phyloP scores from a whole-genome alignment of 2,329 filamentous ascomycete genomes.

The Colletotrichum nymphaeae region DNA sequence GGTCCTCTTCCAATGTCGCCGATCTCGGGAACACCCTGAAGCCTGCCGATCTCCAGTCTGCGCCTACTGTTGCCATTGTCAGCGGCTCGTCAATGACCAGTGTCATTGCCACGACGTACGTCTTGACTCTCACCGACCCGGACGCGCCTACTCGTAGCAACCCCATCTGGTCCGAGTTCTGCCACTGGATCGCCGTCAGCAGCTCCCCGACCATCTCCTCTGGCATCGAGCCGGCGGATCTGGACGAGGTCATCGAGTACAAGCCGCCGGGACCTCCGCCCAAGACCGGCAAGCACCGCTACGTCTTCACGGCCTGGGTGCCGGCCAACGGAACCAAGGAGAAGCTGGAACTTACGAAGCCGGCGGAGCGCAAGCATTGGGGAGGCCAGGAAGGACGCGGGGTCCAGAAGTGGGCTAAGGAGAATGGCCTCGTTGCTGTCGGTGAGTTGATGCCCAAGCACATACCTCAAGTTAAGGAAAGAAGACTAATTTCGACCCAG shows the following conservation, averaged over 20 bases:
- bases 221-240: constrained; percentile 37
- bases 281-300: constrained; percentile 56
- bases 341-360: constrained; percentile 47
- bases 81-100: constrained; percentile 32
- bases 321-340: constrained; percentile 52
- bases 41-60: constrained; percentile 28
- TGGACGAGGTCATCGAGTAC: constrained; percentile 52
- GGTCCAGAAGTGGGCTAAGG: constrained; percentile 52
- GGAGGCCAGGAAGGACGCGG: constrained; percentile 50
- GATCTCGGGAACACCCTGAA: constrained; percentile 35
- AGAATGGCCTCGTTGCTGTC: constrained; percentile 53
- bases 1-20: constrained; percentile 25
- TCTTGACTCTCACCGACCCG: constrained; percentile 53
- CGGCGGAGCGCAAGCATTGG: constrained; percentile 52
- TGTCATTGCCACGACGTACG: constrained; percentile 41
- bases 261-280: constrained; percentile 54
- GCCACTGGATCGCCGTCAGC: constrained; percentile 56
- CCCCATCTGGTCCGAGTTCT: constrained; percentile 58
- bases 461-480: too few species aligned
- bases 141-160: constrained; percentile 55
- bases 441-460: constrained; percentile 45
- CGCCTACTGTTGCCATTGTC: constrained; percentile 26
- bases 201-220: constrained; percentile 38
- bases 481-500: constrained; percentile 40
- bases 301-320: constrained; percentile 54